These are phyloP conservation scores for Rhodotorula graminis DNA, from an alignment of 768 basidiomycete genomes.

Conservation along the genomic window DNA sequence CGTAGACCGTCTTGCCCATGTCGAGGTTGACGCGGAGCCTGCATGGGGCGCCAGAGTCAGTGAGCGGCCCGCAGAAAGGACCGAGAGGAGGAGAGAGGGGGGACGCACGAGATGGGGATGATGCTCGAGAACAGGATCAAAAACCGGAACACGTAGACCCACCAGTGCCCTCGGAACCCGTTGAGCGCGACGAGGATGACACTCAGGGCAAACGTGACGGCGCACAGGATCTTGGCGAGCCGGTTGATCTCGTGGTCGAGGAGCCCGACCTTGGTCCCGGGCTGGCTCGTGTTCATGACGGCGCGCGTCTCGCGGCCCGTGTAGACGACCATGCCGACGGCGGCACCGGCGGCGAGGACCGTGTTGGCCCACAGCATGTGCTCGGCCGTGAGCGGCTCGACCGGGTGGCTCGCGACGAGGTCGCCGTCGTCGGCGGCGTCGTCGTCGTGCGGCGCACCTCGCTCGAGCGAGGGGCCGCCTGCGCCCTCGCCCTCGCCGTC, in stretches of 20 bases:
- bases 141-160: constrained; percentile 92
- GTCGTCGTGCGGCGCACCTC: constrained; percentile 43
- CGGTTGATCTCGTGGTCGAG: constrained; percentile 91
- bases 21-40: constrained; percentile 98
- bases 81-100: neutral
- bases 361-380: constrained; percentile 97
- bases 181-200: constrained; percentile 89
- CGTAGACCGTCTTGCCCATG: constrained; percentile 99
- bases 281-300: constrained; percentile 98
- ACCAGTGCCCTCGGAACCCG: constrained; percentile 92
- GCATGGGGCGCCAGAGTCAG: neutral
- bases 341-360: constrained; percentile 88
- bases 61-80: neutral
- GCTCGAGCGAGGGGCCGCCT: too few species aligned
- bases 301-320: constrained; percentile 93
- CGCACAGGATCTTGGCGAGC: constrained; percentile 93
- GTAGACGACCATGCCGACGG: constrained; percentile 86
- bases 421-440: constrained; percentile 20
- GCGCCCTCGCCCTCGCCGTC: constrained; percentile 6
- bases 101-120: constrained; percentile 87
- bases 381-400: constrained; percentile 86
- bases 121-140: constrained; percentile 97
- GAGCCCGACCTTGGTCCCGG: constrained; percentile 86
- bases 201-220: constrained; percentile 86
- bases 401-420: constrained; percentile 47